Evolutionary conservation across 169 alveolate species (phyloP).

Genomic region (Eimeria praecox): DNA sequence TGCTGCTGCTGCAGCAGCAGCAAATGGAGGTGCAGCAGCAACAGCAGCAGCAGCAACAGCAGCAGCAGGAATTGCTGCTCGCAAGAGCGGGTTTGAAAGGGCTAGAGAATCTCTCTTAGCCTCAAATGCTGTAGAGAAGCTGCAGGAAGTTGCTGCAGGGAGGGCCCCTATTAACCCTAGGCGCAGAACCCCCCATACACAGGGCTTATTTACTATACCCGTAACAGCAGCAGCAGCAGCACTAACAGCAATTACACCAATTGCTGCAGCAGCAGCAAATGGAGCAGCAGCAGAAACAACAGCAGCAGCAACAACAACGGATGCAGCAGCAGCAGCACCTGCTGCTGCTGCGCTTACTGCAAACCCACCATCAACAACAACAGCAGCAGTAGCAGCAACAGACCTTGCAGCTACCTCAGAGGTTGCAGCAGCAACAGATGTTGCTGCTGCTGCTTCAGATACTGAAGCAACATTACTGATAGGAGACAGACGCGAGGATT

Average conservation of each 20-base stretch:
- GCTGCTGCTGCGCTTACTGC: not conserved
- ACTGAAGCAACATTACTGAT: not conserved
- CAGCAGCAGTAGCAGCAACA: not conserved
- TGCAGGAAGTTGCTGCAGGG: slow-evolving; percentile 25
- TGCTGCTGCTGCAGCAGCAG: not conserved
- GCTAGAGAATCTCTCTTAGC: slow-evolving; percentile 1
- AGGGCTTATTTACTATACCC: not conserved
- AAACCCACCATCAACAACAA: not conserved
- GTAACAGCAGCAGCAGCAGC: slow-evolving; percentile 66
- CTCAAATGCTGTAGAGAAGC: slow-evolving; percentile 11
- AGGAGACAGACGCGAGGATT: not conserved
- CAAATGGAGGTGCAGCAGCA: slow-evolving; percentile 4
- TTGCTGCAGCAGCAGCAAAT: not conserved
- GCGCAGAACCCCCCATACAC: slow-evolving; percentile 35
- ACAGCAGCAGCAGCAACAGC: slow-evolving; percentile 18
- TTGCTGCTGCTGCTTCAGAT: not conserved
- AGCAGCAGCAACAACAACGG: slow-evolving; percentile 14
- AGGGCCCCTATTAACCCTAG: slow-evolving; percentile 17
- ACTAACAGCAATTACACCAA: slow-evolving; percentile 1
- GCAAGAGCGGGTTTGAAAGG: slow-evolving; percentile 10
- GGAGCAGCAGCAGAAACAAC: not conserved
- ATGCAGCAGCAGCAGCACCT: not conserved
- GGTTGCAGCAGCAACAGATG: not conserved
- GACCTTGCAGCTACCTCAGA: not conserved
- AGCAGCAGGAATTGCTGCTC: not conserved